Percentiles rank a stretch among this genome's conserved stretches.
Evolutionary conservation across 1,139 yeast species (phyloP).

Genomic region (Yamadazyma buinensis): DNA sequence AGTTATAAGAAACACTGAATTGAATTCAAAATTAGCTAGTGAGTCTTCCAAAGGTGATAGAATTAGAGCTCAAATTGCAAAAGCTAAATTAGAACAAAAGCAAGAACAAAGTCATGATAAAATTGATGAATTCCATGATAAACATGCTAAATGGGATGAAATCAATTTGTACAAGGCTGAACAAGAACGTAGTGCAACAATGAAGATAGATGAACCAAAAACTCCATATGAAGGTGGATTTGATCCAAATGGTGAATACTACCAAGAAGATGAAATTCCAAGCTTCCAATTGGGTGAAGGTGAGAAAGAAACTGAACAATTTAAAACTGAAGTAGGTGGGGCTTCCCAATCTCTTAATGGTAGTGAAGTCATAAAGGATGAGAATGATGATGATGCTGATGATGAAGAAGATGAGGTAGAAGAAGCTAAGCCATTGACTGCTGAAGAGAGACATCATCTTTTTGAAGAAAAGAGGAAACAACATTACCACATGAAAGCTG

Average conservation of each 20-base stretch:
- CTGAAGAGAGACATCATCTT: conserved; percentile 59
- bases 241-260: conserved; percentile 80
- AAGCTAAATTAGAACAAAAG: conserved; percentile 17
- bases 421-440: conserved; percentile 38
- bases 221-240: conserved; percentile 96
- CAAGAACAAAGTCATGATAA: no score
- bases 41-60: conserved; percentile 33
- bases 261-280: conserved; percentile 60
- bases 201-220: conserved; percentile 93
- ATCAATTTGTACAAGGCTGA: conserved; percentile 62
- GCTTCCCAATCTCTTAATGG: conserved; percentile 31
- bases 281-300: conserved; percentile 44
- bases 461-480: conserved; percentile 76
- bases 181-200: conserved; percentile 66
- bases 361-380: conserved; percentile 28
- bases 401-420: conserved; percentile 33
- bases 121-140: conserved; percentile 5
- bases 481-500: conserved; percentile 71
- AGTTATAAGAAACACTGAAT: conserved; percentile 40
- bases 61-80: conserved; percentile 38
- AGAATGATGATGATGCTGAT: conserved; percentile 17
- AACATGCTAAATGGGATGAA: conserved; percentile 65
- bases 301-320: conserved; percentile 14
- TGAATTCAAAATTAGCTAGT: conserved; percentile 35
- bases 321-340: conserved; percentile 29